Evolutionary conservation across 305 asterid genomes (phyloP).

Genomic region (Fraxinus xanthoxyloides): DNA sequence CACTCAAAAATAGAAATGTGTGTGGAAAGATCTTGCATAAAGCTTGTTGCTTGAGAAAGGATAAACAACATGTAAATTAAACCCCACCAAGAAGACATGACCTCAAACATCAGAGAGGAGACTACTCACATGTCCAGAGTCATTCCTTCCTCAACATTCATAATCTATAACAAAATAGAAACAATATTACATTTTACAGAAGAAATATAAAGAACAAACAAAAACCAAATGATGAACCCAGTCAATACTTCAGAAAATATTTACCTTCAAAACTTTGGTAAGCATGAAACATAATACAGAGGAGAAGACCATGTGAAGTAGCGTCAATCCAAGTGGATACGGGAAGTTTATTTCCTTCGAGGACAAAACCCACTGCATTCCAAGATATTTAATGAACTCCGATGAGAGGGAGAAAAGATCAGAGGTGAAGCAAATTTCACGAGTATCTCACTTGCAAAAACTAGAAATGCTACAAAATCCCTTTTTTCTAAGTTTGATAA

Average conservation of each 20-base stretch:
- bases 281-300: constrained; percentile 76
- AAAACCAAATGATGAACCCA: constrained; percentile 17
- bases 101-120: constrained; percentile 12
- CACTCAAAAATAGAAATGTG: not conserved
- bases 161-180: constrained; percentile 45
- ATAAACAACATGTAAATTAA: constrained; percentile 1
- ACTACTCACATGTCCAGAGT: constrained; percentile 81
- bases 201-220: constrained; percentile 13
- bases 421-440: not conserved
- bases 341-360: constrained; percentile 93
- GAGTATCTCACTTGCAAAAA: not conserved
- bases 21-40: not conserved
- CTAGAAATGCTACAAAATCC: not conserved
- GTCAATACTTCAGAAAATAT: constrained; percentile 10
- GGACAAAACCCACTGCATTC: constrained; percentile 87
- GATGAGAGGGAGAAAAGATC: not conserved
- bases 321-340: constrained; percentile 90
- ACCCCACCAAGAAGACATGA: not conserved
- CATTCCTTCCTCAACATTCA: constrained; percentile 93
- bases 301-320: constrained; percentile 94
- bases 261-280: constrained; percentile 86
- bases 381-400: not conserved
- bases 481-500: not conserved
- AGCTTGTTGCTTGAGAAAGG: not conserved
- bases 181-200: not conserved